These are phyloP conservation scores for Serendipita vermifera DNA, from an alignment of 768 basidiomycete species.

Conservation along the genomic window DNA sequence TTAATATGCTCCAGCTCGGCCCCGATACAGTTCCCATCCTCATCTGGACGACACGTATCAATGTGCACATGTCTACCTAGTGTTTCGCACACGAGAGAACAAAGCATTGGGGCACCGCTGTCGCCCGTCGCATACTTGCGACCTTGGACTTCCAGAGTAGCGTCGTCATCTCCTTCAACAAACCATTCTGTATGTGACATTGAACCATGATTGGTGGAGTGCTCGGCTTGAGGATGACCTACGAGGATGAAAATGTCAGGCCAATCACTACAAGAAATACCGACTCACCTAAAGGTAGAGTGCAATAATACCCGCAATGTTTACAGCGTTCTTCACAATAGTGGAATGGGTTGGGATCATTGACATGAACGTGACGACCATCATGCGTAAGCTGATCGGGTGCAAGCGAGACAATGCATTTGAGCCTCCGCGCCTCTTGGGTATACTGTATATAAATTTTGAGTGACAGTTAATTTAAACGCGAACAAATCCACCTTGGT, in stretches of 20 bases:
- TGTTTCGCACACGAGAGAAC: constrained; percentile 42
- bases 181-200: constrained; percentile 49
- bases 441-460: neutral
- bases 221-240: constrained; percentile 49
- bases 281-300: constrained; percentile 36
- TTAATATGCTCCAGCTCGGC: constrained; percentile 36
- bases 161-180: constrained; percentile 39
- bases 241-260: neutral
- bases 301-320: constrained; percentile 47
- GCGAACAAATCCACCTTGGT: too few species aligned
- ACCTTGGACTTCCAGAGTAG: constrained; percentile 40
- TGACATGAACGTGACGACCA: constrained; percentile 38
- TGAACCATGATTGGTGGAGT: constrained; percentile 51
- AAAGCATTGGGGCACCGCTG: constrained; percentile 52
- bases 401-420: constrained; percentile 37
- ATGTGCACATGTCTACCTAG: constrained; percentile 47
- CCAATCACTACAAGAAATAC: neutral
- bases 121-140: constrained; percentile 33
- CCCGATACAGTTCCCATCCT: constrained; percentile 28
- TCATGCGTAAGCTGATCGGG: constrained; percentile 31
- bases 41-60: constrained; percentile 38
- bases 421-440: constrained; percentile 19
- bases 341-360: constrained; percentile 36
- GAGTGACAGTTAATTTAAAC: too few species aligned
- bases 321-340: constrained; percentile 38